Percentiles rank a stretch among this genome's conserved stretches.
These are phyloP conservation scores for Amaranthus hypochondriacus DNA, from an alignment of 148 eudicot genomes.

Conservation along the genomic window DNA sequence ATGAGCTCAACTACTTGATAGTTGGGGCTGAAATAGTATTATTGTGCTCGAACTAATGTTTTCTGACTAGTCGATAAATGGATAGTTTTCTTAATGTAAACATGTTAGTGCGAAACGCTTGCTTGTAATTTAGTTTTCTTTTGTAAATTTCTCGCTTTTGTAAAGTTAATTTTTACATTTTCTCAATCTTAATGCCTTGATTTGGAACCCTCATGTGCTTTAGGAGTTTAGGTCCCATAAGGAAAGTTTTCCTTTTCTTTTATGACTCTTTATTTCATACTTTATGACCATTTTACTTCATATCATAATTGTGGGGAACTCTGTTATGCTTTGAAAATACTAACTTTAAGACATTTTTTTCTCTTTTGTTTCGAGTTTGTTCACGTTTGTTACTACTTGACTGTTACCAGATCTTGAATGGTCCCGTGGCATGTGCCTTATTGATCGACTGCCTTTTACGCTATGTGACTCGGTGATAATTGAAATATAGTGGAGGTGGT, in stretches of 20 bases:
- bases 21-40: too few relatives aligned
- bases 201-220: not conserved
- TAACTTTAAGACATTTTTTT: conserved; percentile 1
- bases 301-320: not conserved
- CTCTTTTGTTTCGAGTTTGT: conserved; percentile 3
- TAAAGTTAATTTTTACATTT: not conserved
- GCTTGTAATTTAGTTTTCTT: not conserved
- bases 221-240: not conserved
- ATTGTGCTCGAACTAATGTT: too few relatives aligned
- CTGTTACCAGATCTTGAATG: not conserved
- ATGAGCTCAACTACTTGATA: too few relatives aligned
- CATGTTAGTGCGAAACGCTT: not conserved
- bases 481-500: conserved; percentile 20
- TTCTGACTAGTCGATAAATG: not conserved
- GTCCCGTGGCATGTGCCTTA: conserved; percentile 10
- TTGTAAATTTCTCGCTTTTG: not conserved
- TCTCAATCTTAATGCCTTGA: not conserved
- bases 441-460: not conserved
- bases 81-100: not conserved
- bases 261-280: not conserved
- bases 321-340: not conserved
- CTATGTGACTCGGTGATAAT: conserved; percentile 12
- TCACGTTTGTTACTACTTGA: not conserved
- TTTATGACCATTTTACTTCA: conserved; percentile 4
- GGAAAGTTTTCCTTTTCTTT: not conserved